Evolutionary conservation across 1,284 basidiomycete species (phyloP).

Genomic region (Singerocomus inundabilis): DNA sequence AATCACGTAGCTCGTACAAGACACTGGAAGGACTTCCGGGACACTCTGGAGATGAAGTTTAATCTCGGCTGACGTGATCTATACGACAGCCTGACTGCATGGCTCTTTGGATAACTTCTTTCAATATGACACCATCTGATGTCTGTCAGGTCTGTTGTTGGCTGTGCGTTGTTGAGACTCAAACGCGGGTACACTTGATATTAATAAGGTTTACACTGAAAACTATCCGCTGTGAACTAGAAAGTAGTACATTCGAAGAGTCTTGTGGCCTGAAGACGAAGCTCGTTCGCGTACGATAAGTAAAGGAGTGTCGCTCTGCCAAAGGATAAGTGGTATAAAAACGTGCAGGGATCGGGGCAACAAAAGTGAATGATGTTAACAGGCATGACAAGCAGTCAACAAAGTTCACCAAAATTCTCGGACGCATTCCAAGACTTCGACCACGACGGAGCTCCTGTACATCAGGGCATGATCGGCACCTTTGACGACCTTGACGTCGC

Average conservation of each 20-base stretch:
- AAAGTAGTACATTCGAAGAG: constrained; percentile 34
- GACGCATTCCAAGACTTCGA: constrained; percentile 80
- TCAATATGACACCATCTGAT: too few species aligned
- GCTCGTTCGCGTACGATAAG: constrained; percentile 31
- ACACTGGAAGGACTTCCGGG: neutral
- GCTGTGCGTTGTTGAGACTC: too few species aligned
- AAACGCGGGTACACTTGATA: constrained; percentile 28
- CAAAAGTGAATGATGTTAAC: constrained; percentile 10
- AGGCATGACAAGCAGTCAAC: constrained; percentile 1
- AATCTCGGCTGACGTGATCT: too few species aligned
- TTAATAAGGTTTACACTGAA: constrained; percentile 34
- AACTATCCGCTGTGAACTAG: constrained; percentile 24
- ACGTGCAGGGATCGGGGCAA: constrained; percentile 25
- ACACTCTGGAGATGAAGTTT: too few species aligned
- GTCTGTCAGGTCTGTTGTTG: too few species aligned
- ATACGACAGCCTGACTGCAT: too few species aligned
- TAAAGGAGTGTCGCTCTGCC: constrained; percentile 22
- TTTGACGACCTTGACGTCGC: constrained; percentile 77
- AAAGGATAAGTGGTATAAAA: constrained; percentile 8
- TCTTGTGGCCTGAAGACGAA: constrained; percentile 14
- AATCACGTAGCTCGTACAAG: neutral
- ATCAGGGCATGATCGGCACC: constrained; percentile 91
- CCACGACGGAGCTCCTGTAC: constrained; percentile 85
- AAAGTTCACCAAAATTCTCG: constrained; percentile 53
- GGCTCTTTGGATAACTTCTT: too few species aligned